phyloP scores from a whole-genome alignment of 371 early-diverging fungal genomes.

The Syncephalastrum sp. region DNA sequence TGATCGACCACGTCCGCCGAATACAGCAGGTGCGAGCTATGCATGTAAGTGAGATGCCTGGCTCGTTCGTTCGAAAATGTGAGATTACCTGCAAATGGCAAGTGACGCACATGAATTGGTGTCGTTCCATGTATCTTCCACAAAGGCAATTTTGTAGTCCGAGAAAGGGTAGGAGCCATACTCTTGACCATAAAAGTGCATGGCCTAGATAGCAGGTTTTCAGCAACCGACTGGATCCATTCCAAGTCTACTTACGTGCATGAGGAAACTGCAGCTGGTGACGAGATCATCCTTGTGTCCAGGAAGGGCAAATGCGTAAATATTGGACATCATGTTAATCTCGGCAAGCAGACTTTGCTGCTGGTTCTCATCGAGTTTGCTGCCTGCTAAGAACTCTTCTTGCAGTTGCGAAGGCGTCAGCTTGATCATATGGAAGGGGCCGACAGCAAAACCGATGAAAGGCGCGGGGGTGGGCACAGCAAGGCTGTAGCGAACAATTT shows the following conservation, averaged over 20 bases:
- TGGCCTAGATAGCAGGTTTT: slow-evolving; percentile 38
- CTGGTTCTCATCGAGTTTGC: slow-evolving; percentile 52
- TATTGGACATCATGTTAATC: slow-evolving; percentile 57
- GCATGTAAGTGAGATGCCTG: background rate
- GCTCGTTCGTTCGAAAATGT: too few species aligned
- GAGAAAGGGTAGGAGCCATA: slow-evolving; percentile 87
- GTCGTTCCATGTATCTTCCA: slow-evolving; percentile 73
- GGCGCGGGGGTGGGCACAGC: slow-evolving; percentile 68
- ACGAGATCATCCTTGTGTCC: slow-evolving; percentile 59
- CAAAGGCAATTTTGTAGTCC: slow-evolving; percentile 85
- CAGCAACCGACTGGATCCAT: too few species aligned
- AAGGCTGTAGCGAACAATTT: slow-evolving; percentile 65
- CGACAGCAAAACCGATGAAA: slow-evolving; percentile 71
- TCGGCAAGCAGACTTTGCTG: slow-evolving; percentile 47
- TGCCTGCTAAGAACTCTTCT: slow-evolving; percentile 41
- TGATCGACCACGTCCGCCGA: slow-evolving; percentile 83
- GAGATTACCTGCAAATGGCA: slow-evolving; percentile 55
- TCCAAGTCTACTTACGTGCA: slow-evolving; percentile 56
- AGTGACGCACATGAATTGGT: slow-evolving; percentile 72
- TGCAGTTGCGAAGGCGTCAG: slow-evolving; percentile 44
- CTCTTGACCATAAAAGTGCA: slow-evolving; percentile 85
- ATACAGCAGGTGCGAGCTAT: slow-evolving; percentile 71
- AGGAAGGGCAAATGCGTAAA: slow-evolving; percentile 67
- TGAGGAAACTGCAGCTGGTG: slow-evolving; percentile 65
- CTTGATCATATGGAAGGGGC: slow-evolving; percentile 65